phyloP scores from a whole-genome alignment of 495 filamentous ascomycete genomes.

The Barbatosphaeria neglecta region DNA sequence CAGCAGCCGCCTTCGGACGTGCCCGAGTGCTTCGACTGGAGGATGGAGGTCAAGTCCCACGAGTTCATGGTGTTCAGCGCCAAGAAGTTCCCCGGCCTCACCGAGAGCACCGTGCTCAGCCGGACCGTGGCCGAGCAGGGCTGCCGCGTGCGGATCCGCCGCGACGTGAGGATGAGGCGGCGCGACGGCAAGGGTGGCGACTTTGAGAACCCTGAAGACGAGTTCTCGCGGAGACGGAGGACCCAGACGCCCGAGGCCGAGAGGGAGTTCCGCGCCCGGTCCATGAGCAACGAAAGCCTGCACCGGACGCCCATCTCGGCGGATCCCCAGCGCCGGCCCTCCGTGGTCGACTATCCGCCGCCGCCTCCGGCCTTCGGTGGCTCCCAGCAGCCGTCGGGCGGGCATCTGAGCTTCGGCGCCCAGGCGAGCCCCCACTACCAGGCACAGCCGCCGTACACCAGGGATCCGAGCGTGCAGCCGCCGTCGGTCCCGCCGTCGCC shows the following conservation, averaged over 20 bases:
- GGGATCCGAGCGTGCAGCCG: slow-evolving; percentile 23
- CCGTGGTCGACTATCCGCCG: slow-evolving; percentile 39
- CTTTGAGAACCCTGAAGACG: slow-evolving; percentile 58
- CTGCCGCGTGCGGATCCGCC: slow-evolving; percentile 89
- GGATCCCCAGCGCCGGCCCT: slow-evolving; percentile 42
- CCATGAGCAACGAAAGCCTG: slow-evolving; percentile 59
- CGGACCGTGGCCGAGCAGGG: slow-evolving; percentile 92
- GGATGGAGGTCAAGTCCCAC: slow-evolving; percentile 82
- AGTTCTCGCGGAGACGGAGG: slow-evolving; percentile 43
- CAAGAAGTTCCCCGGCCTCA: slow-evolving; percentile 95
- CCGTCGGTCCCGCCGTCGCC: slow-evolving; percentile 32
- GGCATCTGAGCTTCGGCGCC: slow-evolving; percentile 23
- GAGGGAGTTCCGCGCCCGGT: slow-evolving; percentile 56
- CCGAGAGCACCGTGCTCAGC: slow-evolving; percentile 81
- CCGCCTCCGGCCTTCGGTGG: slow-evolving; percentile 27
- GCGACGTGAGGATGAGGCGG: slow-evolving; percentile 94
- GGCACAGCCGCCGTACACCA: slow-evolving; percentile 29
- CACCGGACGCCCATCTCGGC: slow-evolving; percentile 35
- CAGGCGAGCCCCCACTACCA: slow-evolving; percentile 18
- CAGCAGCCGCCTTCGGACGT: slow-evolving; percentile 10
- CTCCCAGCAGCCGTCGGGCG: slow-evolving; percentile 20
- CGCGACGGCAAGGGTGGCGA: slow-evolving; percentile 65
- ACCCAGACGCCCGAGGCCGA: slow-evolving; percentile 52
- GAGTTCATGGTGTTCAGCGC: slow-evolving; percentile 90
- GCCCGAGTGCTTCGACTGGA: slow-evolving; percentile 20